phyloP scores from a whole-genome alignment of 1,139 yeast species.

The Suhomyces maxii region DNA sequence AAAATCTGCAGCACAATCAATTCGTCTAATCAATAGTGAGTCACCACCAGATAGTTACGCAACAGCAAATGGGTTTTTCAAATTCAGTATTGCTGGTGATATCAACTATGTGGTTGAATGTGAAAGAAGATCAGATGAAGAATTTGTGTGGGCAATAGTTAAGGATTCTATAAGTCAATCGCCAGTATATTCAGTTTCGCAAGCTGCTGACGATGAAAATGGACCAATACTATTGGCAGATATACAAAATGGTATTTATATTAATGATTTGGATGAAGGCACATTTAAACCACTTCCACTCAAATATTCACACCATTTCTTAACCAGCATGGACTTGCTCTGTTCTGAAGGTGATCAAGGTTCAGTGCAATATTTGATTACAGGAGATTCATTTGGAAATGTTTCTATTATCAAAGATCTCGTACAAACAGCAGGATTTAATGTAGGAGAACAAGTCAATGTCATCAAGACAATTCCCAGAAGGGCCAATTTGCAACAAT shows the following conservation, averaged over 20 bases:
- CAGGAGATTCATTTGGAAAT: constrained; percentile 38
- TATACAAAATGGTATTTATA: constrained; percentile 22
- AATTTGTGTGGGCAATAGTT: not conserved
- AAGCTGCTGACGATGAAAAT: constrained; percentile 7
- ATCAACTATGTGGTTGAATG: constrained; percentile 4
- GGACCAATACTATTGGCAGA: constrained; percentile 19
- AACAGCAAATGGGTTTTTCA: not conserved
- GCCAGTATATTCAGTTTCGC: constrained; percentile 15
- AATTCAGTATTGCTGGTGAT: constrained; percentile 5
- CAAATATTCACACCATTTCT: constrained; percentile 15
- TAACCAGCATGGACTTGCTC: constrained; percentile 16
- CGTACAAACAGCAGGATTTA: constrained; percentile 19
- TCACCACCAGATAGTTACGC: not conserved
- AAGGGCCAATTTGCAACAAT: not conserved
- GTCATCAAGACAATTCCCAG: constrained; percentile 13
- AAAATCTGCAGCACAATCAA: constrained; percentile 1
- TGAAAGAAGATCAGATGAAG: not conserved
- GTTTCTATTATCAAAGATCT: constrained; percentile 16
- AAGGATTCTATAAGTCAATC: constrained; percentile 1
- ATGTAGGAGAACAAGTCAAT: constrained; percentile 37
- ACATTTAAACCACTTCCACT: constrained; percentile 2
- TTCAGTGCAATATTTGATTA: constrained; percentile 9
- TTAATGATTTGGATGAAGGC: not conserved
- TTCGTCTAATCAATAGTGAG: not conserved
- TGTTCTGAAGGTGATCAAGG: not conserved